Evolutionary conservation across 768 basidiomycete genomes (phyloP).

Genomic region (Fomitopsis pulvina): DNA sequence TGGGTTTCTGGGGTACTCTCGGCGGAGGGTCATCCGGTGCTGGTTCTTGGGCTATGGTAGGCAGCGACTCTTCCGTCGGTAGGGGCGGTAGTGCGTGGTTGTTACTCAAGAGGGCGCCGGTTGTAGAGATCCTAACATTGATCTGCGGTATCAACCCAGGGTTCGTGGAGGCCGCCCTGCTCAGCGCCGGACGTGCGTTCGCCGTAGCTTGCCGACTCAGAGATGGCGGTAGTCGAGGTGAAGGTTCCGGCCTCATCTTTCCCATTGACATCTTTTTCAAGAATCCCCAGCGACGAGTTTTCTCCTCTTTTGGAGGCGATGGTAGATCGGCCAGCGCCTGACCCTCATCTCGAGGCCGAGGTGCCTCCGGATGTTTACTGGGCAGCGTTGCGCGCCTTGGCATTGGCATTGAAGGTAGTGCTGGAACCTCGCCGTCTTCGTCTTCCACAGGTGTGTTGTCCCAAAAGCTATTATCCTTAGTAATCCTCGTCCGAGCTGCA

Average conservation of each 20-base stretch:
- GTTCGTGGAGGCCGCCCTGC: slow-evolving; percentile 1
- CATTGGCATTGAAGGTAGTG: slow-evolving; percentile 3
- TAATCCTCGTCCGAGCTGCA: slow-evolving; percentile 30
- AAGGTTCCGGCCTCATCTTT: slow-evolving; percentile 68
- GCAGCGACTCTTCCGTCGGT: slow-evolving; percentile 8
- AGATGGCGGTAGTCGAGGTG: slow-evolving; percentile 15
- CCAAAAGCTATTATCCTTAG: slow-evolving; percentile 39
- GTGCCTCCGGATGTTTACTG: slow-evolving; percentile 1
- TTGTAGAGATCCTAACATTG: slow-evolving; percentile 67
- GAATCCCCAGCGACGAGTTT: slow-evolving; percentile 84
- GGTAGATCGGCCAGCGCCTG: slow-evolving; percentile 2
- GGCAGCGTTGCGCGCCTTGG: slow-evolving; percentile 3
- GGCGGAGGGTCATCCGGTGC: slow-evolving; percentile 9
- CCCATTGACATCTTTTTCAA: slow-evolving; percentile 99
- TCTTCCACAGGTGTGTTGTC: slow-evolving; percentile 39
- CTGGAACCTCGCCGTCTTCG: slow-evolving; percentile 8
- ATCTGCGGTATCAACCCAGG: slow-evolving; percentile 41
- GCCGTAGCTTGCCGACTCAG: slow-evolving; percentile 6
- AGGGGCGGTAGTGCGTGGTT: slow-evolving; percentile 8
- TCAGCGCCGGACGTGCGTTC: slow-evolving; percentile 3
- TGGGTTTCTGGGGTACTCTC: slow-evolving; percentile 13
- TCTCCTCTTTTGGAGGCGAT: slow-evolving; percentile 21
- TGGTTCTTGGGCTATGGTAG: slow-evolving; percentile 8
- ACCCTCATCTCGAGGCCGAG: background rate
- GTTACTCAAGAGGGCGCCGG: slow-evolving; percentile 44